phyloP scores from a whole-genome alignment of 2,329 filamentous ascomycete species.

The Escovopsis sp. region DNA sequence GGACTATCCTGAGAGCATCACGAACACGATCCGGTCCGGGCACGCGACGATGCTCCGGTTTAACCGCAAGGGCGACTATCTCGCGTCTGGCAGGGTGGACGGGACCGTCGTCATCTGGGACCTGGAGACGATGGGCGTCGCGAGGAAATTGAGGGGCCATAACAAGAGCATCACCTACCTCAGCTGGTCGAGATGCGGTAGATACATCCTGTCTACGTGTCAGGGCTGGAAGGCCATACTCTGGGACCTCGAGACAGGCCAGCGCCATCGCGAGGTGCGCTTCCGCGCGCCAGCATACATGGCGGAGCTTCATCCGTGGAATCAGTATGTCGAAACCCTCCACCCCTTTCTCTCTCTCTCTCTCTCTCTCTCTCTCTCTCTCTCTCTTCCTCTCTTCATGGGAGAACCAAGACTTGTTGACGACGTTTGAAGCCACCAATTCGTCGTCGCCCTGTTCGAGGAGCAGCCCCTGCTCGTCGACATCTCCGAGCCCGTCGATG shows the following conservation, averaged over 20 bases:
- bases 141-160: conserved; percentile 84
- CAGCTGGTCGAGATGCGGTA: conserved; percentile 86
- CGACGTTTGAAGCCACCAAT: conserved; percentile 48
- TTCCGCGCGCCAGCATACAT: conserved; percentile 93
- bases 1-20: conserved; percentile 84
- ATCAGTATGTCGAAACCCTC: conserved; percentile 44
- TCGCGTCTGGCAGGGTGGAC: conserved; percentile 87
- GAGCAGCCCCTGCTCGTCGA: conserved; percentile 84
- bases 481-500: conserved; percentile 50
- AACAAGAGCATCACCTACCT: conserved; percentile 86
- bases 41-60: conserved; percentile 63
- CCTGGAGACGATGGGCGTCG: conserved; percentile 92
- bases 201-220: conserved; percentile 81
- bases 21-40: conserved; percentile 65
- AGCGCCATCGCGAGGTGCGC: conserved; percentile 67
- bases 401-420: not conserved
- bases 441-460: conserved; percentile 87
- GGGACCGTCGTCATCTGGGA: conserved; percentile 94
- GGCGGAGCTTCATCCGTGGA: conserved; percentile 83
- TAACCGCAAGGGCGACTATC: conserved; percentile 85
- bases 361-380: no score
- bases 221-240: conserved; percentile 95
- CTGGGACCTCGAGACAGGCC: conserved; percentile 67
- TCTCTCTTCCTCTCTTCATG: no score
- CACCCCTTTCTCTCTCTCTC: no score